Evolutionary conservation across 306 rosid genomes (phyloP).

Genomic region (Castanea mollissima): DNA sequence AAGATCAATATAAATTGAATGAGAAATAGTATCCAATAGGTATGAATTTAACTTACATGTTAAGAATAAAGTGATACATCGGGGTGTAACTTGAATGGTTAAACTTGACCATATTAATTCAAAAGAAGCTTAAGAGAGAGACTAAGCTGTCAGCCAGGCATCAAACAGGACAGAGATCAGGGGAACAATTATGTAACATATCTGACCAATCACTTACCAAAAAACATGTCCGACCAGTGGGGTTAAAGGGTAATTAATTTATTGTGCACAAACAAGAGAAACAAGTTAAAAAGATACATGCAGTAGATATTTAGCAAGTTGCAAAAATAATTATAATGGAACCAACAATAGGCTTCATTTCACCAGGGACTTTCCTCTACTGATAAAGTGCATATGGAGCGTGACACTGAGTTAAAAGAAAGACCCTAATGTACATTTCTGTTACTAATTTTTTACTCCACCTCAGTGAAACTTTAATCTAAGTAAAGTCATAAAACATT

Average conservation of each 20-base stretch:
- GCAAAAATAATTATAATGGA: background rate
- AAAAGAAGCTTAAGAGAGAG: background rate
- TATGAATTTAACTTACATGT: too few species aligned
- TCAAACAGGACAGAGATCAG: background rate
- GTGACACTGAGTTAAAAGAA: background rate
- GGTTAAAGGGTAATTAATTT: background rate
- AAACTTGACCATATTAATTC: background rate
- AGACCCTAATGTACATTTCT: background rate
- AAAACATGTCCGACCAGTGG: background rate
- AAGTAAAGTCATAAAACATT: background rate
- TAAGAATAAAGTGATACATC: too few species aligned
- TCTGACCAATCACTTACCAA: background rate
- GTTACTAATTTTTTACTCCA: background rate
- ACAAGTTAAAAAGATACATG: background rate
- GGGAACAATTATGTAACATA: slow-evolving; percentile 12
- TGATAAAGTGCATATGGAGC: background rate
- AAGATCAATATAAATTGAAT: too few species aligned
- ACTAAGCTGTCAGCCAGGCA: background rate
- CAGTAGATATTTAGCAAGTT: background rate
- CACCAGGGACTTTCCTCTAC: background rate
- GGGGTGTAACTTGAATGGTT: too few species aligned
- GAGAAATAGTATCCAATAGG: too few species aligned
- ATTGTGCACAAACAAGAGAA: background rate
- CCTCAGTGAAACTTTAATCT: background rate
- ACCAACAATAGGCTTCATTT: background rate